Evolutionary conservation across 495 filamentous ascomycete genomes (phyloP), one percentile per base, ranked within the genome.

Genomic region (Aspergillus panamensis): DNA sequence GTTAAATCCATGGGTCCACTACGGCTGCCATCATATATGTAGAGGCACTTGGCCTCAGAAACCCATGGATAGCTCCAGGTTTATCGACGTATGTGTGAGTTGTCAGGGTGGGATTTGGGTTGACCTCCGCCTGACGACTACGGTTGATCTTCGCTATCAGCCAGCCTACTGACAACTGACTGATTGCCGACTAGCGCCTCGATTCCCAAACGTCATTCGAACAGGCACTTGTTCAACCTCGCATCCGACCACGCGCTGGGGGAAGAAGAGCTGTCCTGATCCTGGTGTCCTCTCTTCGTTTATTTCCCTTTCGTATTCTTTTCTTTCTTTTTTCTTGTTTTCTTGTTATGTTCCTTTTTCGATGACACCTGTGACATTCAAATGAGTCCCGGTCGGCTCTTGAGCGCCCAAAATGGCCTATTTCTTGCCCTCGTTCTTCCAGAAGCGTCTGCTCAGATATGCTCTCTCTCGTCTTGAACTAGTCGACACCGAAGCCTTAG

Each of bases 401-500:
- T 25, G 47, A 40, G 29, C 52, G 54, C 59, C 65, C 64, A 68
- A 62, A 56, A 79, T 79, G 76, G 71, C 72, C 44, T 77, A 73
- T 69, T 87, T 94, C 67, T 72, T 88, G 66, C 84, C 88, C 45
- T 90, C 87, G 37, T 87, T 83, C 62, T 84, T 94, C 73, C 88
- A 90, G 73, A 92, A 92, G 77, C 83, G 86, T 64, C 75, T 94
- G 55, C 78, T 96, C 47, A 85, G 87, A 59, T 95, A 91, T 70
- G 89, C 84, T 21, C 74, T 97, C 29, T 88, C 87, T 5, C 84
- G 87, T 54, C 72, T 93, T 40, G 90, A 92, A 52, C 70, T 96
- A 25, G 80, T 97, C 25, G 92, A 97, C 63, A 86, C 86, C 29
- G 84, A 92, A 63, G 84, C 87, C 3, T 66, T 96, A 39, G 88